Base-by-base conservation (phyloP, 2,329 filamentous ascomycete species). In the Phialophora verrucosa region DNA sequence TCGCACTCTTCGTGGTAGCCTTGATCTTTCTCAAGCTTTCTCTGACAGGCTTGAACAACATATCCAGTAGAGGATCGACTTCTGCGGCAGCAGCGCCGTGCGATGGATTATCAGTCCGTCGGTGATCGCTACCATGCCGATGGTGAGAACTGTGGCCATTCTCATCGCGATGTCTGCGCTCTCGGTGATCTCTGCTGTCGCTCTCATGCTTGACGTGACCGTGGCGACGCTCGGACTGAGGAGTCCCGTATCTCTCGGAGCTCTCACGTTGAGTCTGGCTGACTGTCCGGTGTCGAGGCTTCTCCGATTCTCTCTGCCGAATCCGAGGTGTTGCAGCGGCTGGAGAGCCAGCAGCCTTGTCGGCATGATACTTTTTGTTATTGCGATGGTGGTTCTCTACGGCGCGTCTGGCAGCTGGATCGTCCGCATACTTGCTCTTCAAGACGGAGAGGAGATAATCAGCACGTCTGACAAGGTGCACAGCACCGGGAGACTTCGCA, bases 381-480 rank as follows among this genome's bases (percentile, higher is more conserved):
- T 94, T 97, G 63, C 93, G 91, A 77, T 96, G 93, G 74, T 97
- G 93, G 71, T 97, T 97, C 74, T 97, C 93, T 31, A 96, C 88
- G 0, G 90, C 88, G 74, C 89, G 89, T 76, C 91, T 93, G 3
- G 90, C 91, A 23, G 87, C 87, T 32, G 76, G 74, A 27, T 81
- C 80, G 69, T 96, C 91, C 68, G 88, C 88, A 1, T 88, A 90
- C 78, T 96, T 92, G 75, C 96, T 92, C 75, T 94, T 92, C 67
- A 99, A 82, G 1, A 99, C 93, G n/a, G 93, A 97, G 49, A 99
- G 84, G 14, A 99, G 85, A 75, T 99, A 99, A 75, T 98, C 95
- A 10, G 94, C 91, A 66, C 95, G 91, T 56, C 95, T 92, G 62
- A 98, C 94, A 53, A 99, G 88, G 76, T 99, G 95, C 31, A 99